A percentile compares a stretch with the other conserved stretches of the same genome.
These are phyloP conservation scores for Populus hybrid DNA, from an alignment of 441 rosid genomes.

Conservation along the genomic window DNA sequence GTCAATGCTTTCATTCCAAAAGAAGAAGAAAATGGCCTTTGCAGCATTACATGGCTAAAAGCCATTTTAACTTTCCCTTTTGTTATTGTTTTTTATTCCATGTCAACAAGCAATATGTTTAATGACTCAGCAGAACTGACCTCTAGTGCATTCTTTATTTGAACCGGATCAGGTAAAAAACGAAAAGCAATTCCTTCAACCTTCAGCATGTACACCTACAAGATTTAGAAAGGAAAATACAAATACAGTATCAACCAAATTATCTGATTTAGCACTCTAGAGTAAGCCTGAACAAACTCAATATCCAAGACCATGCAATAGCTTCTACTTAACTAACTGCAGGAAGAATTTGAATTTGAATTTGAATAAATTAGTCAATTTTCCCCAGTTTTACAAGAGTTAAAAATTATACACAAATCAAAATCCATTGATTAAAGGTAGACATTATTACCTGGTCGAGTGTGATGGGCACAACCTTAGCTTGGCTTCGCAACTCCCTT, in stretches of 20 bases:
- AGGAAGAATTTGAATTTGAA: background rate
- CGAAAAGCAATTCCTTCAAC: slow-evolving; percentile 93
- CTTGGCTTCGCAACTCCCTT: slow-evolving; percentile 61
- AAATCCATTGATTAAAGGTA: background rate
- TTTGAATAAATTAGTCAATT: background rate
- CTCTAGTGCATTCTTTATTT: slow-evolving; percentile 86
- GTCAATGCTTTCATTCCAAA: too few species aligned
- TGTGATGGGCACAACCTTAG: slow-evolving; percentile 80
- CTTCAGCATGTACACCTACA: slow-evolving; percentile 73
- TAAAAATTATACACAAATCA: background rate
- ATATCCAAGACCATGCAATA: too few species aligned
- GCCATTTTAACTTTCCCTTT: too few species aligned
- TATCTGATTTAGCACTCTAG: too few species aligned
- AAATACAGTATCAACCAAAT: background rate
- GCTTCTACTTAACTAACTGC: background rate
- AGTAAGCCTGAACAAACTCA: too few species aligned
- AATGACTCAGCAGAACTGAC: slow-evolving; percentile 35
- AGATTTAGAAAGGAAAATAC: slow-evolving; percentile 6
- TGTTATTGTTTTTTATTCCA: background rate
- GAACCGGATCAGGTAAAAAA: slow-evolving; percentile 87
- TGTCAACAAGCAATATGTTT: background rate
- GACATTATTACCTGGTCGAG: slow-evolving; percentile 65
- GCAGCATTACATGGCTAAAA: too few species aligned
- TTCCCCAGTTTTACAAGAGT: background rate
- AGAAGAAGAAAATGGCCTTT: too few species aligned